Percentiles rank a stretch among this genome's conserved stretches.
Conservation (phyloP, 306 rosid species). For the Lupinus albus region DNA sequence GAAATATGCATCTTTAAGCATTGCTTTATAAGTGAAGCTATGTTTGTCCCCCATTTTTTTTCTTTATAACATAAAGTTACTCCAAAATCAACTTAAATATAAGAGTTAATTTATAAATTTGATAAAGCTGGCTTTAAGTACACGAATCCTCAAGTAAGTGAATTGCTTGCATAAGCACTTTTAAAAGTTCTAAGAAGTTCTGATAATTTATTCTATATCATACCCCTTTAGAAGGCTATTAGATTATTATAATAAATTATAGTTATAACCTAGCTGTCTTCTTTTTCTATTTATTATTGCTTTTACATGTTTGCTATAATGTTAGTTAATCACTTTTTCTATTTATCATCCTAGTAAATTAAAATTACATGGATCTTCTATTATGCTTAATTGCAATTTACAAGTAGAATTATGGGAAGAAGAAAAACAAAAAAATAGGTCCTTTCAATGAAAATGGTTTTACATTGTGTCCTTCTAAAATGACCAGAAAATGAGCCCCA, state of each 20-base stretch:
- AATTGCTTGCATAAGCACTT: slow-evolving; percentile 36
- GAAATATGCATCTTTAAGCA: neutral
- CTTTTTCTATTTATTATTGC: neutral
- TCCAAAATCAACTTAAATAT: slow-evolving; percentile 18
- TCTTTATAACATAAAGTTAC: slow-evolving; percentile 30
- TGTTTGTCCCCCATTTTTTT: neutral
- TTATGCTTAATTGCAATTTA: slow-evolving; percentile 30
- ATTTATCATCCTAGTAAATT: slow-evolving; percentile 15
- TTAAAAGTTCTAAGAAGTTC: slow-evolving; percentile 22
- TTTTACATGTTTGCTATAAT: slow-evolving; percentile 33
- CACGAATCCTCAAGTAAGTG: slow-evolving; percentile 31
- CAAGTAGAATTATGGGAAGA: slow-evolving; percentile 26
- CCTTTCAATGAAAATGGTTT: slow-evolving; percentile 30
- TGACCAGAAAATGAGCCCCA: slow-evolving; percentile 42
- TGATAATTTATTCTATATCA: neutral
- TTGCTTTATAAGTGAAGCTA: too few species aligned
- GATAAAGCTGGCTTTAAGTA: slow-evolving; percentile 32
- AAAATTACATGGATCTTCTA: slow-evolving; percentile 29
- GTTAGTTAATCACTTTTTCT: slow-evolving; percentile 24
- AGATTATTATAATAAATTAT: neutral
- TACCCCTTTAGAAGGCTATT: neutral
- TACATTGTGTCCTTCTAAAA: slow-evolving; percentile 42
- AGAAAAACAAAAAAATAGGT: slow-evolving; percentile 21
- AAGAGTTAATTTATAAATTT: slow-evolving; percentile 1
- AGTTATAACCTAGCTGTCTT: neutral